Evolutionary conservation across 1,139 yeast species (phyloP), one percentile per base, ranked within the genome.

Genomic region (Candida sp.): DNA sequence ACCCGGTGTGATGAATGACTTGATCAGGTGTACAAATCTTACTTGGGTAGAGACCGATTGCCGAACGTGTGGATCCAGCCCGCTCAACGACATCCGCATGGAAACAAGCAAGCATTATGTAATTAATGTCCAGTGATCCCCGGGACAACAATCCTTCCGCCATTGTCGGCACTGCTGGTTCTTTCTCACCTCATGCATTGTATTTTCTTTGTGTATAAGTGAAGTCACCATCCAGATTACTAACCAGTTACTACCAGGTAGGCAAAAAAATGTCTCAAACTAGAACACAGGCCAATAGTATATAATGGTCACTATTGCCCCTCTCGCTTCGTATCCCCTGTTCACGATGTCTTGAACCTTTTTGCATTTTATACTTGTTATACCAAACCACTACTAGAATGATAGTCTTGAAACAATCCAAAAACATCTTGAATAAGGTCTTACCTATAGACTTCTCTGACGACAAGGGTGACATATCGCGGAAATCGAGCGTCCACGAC

Each of bases 341-440:
- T 5, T 34, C 12, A 8, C 12, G 11, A 11, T 7, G 11, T 7
- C n/a, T 32, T 32, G n/a, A 9, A 9, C 5, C 5, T 32, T 32
- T 32, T 32, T 32, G 28, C 12, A 8, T 34, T 3, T n/a, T 3
- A 9, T 34, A 8, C 25, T 3, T 25, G 25, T 23, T 12, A 17
- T 12, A 38, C 11, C 28, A 37, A 37, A 8, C n/a, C 7, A 32
- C 11, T 22, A 23, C 5, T 17, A 40, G 17, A 34, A 53, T 50
- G 55, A 46, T 50, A 32, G 31, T 50, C 7, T 23, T 53, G 7
- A 50, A 53, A 38, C 53, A 50, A 28, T 50, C 55, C 3, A 53
- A 42, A 27, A 35, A 48, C 6, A 11, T 50, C n/a, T 44, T 50
- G 11, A 50, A 53, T 35, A 53, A 53, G 42, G 52, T 53, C 4